phyloP scores from a whole-genome alignment of 2,329 filamentous ascomycete genomes.

The Pseudogymnoascus sp. region DNA sequence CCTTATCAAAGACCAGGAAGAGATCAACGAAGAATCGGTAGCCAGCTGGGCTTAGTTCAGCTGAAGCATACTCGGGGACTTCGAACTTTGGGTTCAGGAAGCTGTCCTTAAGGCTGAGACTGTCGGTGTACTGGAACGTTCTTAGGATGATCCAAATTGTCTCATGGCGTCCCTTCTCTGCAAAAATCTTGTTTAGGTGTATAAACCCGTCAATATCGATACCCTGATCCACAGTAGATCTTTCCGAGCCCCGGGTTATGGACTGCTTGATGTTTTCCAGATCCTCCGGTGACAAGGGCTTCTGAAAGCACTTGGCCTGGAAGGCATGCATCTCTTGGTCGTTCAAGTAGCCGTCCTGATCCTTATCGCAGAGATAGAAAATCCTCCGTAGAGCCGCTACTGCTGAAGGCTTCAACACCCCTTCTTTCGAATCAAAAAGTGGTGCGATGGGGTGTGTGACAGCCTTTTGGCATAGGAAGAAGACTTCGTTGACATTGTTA shows the following conservation, averaged over 20 bases:
- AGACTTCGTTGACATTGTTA: conserved; percentile 89
- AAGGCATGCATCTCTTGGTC: conserved; percentile 88
- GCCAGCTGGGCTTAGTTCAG: conserved; percentile 85
- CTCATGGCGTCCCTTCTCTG: conserved; percentile 93
- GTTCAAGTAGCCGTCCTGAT: conserved; percentile 87
- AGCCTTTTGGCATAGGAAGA: conserved; percentile 96
- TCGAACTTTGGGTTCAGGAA: conserved; percentile 93
- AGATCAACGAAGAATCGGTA: conserved; percentile 98
- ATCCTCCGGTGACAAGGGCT: conserved; percentile 71
- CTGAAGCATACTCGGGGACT: conserved; percentile 83
- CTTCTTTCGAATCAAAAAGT: conserved; percentile 93
- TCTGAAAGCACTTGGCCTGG: conserved; percentile 86
- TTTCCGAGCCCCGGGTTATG: conserved; percentile 61
- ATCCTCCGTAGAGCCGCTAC: conserved; percentile 79
- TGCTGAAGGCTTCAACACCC: conserved; percentile 76
- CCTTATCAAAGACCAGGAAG: conserved; percentile 90
- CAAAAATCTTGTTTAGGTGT: conserved; percentile 89
- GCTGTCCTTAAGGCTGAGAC: conserved; percentile 78
- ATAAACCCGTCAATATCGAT: conserved; percentile 80
- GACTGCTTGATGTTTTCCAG: conserved; percentile 85
- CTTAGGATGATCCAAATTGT: conserved; percentile 97
- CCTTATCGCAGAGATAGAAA: conserved; percentile 93
- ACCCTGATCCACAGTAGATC: conserved; percentile 56
- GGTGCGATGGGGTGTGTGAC: conserved; percentile 96
- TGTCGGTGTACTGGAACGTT: conserved; percentile 94